Conservation (phyloP, 1,139 yeast genomes). For the Lodderomyces margitis region DNA sequence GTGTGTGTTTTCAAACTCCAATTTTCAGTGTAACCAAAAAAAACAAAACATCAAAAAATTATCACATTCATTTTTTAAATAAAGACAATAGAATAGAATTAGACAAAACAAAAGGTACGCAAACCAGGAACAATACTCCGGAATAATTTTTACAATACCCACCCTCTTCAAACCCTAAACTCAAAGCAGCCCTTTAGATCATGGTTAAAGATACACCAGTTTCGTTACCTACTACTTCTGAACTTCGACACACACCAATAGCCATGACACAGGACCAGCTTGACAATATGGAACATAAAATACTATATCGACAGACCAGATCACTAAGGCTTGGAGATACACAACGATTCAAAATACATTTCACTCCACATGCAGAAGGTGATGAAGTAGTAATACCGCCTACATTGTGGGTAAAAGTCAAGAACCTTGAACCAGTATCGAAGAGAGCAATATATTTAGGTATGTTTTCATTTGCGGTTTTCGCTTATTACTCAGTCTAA, state of each 20-base stretch:
- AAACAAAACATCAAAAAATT: not conserved
- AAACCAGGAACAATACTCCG: not conserved
- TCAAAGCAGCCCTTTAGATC: not conserved
- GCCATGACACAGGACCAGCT: slow-evolving; percentile 15
- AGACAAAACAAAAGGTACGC: not conserved
- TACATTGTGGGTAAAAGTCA: slow-evolving; percentile 59
- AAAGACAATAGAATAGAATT: no score
- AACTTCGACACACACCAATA: slow-evolving; percentile 8
- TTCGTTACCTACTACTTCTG: not conserved
- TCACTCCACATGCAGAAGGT: slow-evolving; percentile 27
- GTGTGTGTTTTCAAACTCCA: no score
- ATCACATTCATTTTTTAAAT: not conserved
- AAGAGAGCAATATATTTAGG: slow-evolving; percentile 77
- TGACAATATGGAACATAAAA: slow-evolving; percentile 17
- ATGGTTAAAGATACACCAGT: not conserved
- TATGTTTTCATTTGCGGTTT: slow-evolving; percentile 8
- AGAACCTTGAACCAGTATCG: slow-evolving; percentile 71
- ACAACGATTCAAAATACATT: slow-evolving; percentile 34
- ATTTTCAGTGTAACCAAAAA: no score
- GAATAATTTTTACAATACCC: no score
- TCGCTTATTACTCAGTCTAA: no score
- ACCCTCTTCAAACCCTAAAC: no score
- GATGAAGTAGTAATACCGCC: slow-evolving; percentile 23
- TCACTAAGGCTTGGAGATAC: slow-evolving; percentile 40
- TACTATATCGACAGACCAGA: slow-evolving; percentile 34